Evolutionary conservation across 2,329 filamentous ascomycete genomes (phyloP), one percentile per base, ranked within the genome.

Genomic region (Arthrobotrys entomopaga): DNA sequence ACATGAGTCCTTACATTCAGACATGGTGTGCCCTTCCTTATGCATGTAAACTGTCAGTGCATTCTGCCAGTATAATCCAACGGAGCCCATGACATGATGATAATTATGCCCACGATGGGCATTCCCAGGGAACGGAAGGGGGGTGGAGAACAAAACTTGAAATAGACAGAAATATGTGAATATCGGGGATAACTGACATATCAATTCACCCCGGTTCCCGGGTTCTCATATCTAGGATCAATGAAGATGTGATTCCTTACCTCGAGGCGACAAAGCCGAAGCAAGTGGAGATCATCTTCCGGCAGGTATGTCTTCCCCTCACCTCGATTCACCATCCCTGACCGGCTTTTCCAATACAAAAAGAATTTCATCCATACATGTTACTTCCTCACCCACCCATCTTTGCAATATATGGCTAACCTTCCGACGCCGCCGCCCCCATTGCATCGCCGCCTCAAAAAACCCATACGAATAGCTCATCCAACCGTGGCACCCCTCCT

Each of bases 251-350:
- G 58, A 67, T 74, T 63, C 70, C 70, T 61, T 53, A 74, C 59
- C 70, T 74, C 50, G 38, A 67, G 22, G 56, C 48, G 63, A 64
- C 56, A 52, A 74, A 74, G 52, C 70, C 70, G 29, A 50, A 64
- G 10, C 42, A 74, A 24, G 70, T 74, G 63, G 70, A 74, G 70
- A 74, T 74, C 70, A 74, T 74, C 59, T 74, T 74, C 38, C 70
- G 70, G 49, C 70, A 74, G 63, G 70, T 74, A 74, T 66, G 56
- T 57, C 24, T 20, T 11, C 19, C 56, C 49, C 15, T n/a, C 40
- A 40, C 22, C 46, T 29, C 29, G 19, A 16, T 65, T 42, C 60
- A 43, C 49, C 26, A 65, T 65, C 69, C 69, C 69, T 64, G 69
- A 58, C 56, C 20, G 49, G 54, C 29, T 8, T 34, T 10, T 59